phyloP scores from a whole-genome alignment of 352 stramenopile species.

The Phytophthora hybrid region DNA sequence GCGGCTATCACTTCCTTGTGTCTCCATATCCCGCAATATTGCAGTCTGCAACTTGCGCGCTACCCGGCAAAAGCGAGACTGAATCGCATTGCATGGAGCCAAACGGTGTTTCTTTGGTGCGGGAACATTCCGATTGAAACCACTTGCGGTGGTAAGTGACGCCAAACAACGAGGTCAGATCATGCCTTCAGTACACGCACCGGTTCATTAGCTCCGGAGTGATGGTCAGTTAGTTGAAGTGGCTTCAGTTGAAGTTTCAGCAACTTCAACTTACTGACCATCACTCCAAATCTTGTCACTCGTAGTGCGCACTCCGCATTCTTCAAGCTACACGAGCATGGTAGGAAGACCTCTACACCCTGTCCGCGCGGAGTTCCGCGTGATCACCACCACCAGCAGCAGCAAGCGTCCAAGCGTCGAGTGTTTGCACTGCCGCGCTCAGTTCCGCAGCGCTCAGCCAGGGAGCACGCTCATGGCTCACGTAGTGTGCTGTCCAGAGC shows the following conservation, averaged over 20 bases:
- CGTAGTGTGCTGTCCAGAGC: slow-evolving; percentile 5
- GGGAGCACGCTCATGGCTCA: neutral
- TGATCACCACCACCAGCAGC: neutral
- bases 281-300: slow-evolving; percentile 10
- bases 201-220: neutral
- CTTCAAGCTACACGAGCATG: neutral
- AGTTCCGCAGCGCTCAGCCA: neutral
- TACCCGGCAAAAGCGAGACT: slow-evolving; percentile 16
- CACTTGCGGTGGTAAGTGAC: slow-evolving; percentile 1
- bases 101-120: neutral
- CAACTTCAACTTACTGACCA: slow-evolving; percentile 13
- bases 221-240: neutral
- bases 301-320: neutral
- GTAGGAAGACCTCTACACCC: neutral
- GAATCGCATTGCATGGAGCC: slow-evolving; percentile 1
- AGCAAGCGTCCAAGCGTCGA: neutral
- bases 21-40: neutral
- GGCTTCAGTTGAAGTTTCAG: neutral
- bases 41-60: slow-evolving; percentile 12
- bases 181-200: neutral
- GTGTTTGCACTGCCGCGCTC: neutral
- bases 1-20: neutral
- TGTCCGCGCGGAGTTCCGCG: neutral
- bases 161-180: neutral
- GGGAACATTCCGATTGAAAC: slow-evolving; percentile 30